Evolutionary conservation across 805 yeast genomes (phyloP), one percentile per base, ranked within the genome.

Genomic region (Sungouiella blattae): DNA sequence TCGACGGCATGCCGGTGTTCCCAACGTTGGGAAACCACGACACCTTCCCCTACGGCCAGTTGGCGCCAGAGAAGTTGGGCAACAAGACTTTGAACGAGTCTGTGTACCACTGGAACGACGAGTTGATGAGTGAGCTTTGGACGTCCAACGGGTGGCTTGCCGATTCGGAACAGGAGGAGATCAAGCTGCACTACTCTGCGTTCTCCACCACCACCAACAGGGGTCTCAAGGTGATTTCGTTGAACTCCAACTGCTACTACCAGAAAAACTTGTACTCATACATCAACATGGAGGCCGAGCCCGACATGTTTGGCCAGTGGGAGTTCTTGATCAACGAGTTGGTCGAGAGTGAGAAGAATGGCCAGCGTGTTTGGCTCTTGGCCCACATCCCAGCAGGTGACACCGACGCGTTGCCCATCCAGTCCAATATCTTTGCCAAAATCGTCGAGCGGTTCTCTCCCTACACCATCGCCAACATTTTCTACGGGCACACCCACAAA

Each of bases 1-100:
- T 81, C 38, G 61, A 68, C 13, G 63, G 73, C 34, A 55, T 77
- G 20, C 82, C 86, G 6, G 73, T 82, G 4, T 80, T 62, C 51
- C 71, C 86, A 8, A 77, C 75, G 15, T 59, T 82, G 48, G 88
- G 88, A 18, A 80, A 79, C 54, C 87, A 83, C 57, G 88, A 82
- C 50, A 74, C 80, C 20, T 82, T 72, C 65, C 88, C 89, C 12
- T 77, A 80, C 47, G 83, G 82, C 24, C 86, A 81, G 53, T 57
- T 80, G 39, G 83, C 86, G 2, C 83, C 80, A 6, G 37, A 44
- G 21, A 41, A 35, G 27, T 29, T 46, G 14, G 38, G 40, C 32
- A 44, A 41, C 26, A 44, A 37, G 14, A 36, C 44, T 7, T 34
- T 46, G 17, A 35, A 47, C 28, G 39, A 39, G 36, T 40, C 51